Evolutionary conservation across 2,329 filamentous ascomycete genomes (phyloP), one percentile per base, ranked within the genome.

Genomic region (Biscogniauxia mediterranea): DNA sequence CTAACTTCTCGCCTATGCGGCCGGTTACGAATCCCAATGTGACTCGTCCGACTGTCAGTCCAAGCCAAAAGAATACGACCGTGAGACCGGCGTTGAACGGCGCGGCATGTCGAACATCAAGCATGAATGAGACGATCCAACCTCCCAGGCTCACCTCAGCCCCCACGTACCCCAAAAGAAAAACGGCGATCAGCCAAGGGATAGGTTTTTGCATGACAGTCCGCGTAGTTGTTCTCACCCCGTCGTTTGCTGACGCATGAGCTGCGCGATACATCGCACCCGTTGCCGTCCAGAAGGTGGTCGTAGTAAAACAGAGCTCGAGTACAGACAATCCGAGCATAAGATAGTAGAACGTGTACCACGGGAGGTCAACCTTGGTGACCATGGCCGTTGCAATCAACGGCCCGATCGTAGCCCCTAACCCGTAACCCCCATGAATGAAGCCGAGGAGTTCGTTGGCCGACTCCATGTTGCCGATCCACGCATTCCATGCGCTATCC

Each of bases 61-160:
- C 92, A 52, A 92, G 83, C 92, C 92, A 96, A 77, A 94, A 96
- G 0, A 91, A 88, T 0, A 91, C 94, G 0, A 87, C 88, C 0
- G 86, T 87, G 77, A 95, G 85, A 2, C 92, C 92, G 38, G 89
- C 88, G 1, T 87, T 82, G 70, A 95, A 94, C 0, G 86, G 79
- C 23, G 80, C 82, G 3, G 88, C 91, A 46, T 88, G 75, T 15
- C 93, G 85, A 23, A 93, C 87, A 20, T 84, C 80, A n/a, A 93
- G 86, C 91, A 96, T 96, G 73, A 96, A 96, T 0, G 88, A 89
- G 55, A 92, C 88, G 64, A 96, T 89, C 91, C 91, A 95, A 17
- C 91, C 78, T 9, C 89, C 89, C 2, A 93, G 78, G 0, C 85
- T 86, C 62, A 92, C 89, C 75, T 96, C 92, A 5, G 85, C 83